These are phyloP conservation scores for Lactarius sp. DNA, from an alignment of 768 basidiomycete genomes.

Conservation along the genomic window DNA sequence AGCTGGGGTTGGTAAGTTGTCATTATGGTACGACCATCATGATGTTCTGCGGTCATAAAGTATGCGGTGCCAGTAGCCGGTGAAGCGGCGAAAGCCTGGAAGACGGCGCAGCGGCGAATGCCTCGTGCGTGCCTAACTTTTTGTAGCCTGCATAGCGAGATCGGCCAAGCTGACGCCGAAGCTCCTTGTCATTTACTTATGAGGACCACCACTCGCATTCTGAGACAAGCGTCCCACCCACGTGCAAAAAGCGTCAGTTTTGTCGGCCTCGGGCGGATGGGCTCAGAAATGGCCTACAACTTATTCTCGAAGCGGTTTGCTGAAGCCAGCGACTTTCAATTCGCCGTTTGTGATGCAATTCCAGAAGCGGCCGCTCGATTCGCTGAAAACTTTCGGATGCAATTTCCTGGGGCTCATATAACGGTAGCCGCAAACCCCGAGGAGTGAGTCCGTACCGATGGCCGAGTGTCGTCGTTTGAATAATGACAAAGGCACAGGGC, in stretches of 20 bases:
- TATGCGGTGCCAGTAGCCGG: too few relatives aligned
- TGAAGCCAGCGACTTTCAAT: slow-evolving; percentile 47
- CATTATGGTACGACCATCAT: too few relatives aligned
- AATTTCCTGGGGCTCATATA: slow-evolving; percentile 57
- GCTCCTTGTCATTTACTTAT: slow-evolving; percentile 32
- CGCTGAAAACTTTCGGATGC: slow-evolving; percentile 45
- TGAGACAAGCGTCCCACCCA: slow-evolving; percentile 27
- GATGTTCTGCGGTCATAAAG: too few relatives aligned
- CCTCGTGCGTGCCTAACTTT: too few relatives aligned
- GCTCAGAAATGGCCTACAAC: slow-evolving; percentile 81
- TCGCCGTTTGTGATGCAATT: slow-evolving; percentile 76
- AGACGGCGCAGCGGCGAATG: too few relatives aligned
- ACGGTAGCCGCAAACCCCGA: slow-evolving; percentile 58
- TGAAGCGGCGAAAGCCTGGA: too few relatives aligned
- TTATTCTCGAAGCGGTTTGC: slow-evolving; percentile 70
- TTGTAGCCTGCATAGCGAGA: too few relatives aligned
- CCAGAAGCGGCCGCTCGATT: slow-evolving; percentile 56
- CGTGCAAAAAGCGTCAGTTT: slow-evolving; percentile 56
- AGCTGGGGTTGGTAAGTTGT: too few relatives aligned
- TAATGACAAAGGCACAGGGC: slow-evolving; percentile 43
- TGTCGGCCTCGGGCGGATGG: slow-evolving; percentile 87
- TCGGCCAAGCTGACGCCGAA: too few relatives aligned
- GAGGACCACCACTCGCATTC: slow-evolving; percentile 44
- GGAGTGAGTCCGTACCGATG: slow-evolving; percentile 50
- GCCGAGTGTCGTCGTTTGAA: slow-evolving; percentile 8